phyloP scores from a whole-genome alignment of 116 monocot species.

The Zostera marina region DNA sequence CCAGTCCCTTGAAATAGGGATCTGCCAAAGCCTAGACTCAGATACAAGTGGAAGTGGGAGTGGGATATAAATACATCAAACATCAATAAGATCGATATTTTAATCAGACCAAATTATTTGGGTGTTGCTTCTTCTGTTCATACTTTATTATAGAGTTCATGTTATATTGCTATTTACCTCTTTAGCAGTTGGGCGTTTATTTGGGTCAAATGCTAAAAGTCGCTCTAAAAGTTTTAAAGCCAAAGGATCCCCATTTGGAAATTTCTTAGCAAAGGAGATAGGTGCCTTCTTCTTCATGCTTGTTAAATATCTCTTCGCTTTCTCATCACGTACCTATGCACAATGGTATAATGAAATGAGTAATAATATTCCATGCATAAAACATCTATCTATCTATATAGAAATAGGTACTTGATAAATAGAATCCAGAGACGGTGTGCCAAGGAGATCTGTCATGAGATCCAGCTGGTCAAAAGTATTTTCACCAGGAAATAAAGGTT shows the following conservation, averaged over 20 bases:
- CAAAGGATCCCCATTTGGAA: slow-evolving; percentile 81
- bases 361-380: background rate
- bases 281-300: slow-evolving; percentile 80
- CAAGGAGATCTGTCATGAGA: slow-evolving; percentile 73
- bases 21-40: slow-evolving; percentile 76
- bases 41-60: background rate
- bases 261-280: slow-evolving; percentile 67
- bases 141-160: background rate
- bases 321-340: slow-evolving; percentile 77
- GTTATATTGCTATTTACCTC: slow-evolving; percentile 59
- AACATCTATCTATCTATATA: background rate
- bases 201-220: slow-evolving; percentile 93
- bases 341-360: background rate
- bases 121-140: too few species aligned
- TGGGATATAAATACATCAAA: background rate
- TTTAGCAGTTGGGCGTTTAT: slow-evolving; percentile 83
- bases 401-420: slow-evolving; percentile 38
- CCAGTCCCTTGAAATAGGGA: slow-evolving; percentile 81
- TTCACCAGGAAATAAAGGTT: slow-evolving; percentile 75
- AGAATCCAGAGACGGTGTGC: slow-evolving; percentile 63
- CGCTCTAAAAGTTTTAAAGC: slow-evolving; percentile 68
- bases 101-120: too few species aligned
- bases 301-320: slow-evolving; percentile 81
- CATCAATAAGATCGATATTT: background rate
- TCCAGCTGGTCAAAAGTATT: slow-evolving; percentile 68